These are phyloP conservation scores for Aspergillus sojae DNA, from an alignment of 2,329 filamentous ascomycete genomes.

Conservation along the genomic window DNA sequence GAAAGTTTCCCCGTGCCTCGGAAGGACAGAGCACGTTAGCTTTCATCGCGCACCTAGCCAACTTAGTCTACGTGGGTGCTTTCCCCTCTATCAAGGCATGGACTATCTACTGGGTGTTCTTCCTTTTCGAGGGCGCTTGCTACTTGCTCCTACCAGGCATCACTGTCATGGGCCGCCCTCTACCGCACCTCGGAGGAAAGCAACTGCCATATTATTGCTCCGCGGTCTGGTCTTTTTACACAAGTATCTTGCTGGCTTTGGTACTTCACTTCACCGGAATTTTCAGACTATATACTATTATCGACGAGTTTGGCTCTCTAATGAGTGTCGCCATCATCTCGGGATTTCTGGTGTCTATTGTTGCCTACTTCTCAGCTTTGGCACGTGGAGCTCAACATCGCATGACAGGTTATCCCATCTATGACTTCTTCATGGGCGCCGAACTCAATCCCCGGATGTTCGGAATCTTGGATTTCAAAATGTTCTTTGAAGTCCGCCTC, in stretches of 20 bases:
- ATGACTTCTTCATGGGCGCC: conserved; percentile 90
- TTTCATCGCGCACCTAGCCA: conserved; percentile 70
- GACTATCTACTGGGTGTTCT: conserved; percentile 93
- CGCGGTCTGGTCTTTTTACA: conserved; percentile 82
- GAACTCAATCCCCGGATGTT: conserved; percentile 87
- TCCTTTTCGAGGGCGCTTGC: conserved; percentile 78
- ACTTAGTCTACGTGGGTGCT: conserved; percentile 78
- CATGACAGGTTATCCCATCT: conserved; percentile 81
- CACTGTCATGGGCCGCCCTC: conserved; percentile 82
- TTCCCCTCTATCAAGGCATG: conserved; percentile 83
- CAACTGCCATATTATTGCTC: conserved; percentile 95
- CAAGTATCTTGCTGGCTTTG: conserved; percentile 73
- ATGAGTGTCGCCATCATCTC: conserved; percentile 92
- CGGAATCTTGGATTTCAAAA: conserved; percentile 84
- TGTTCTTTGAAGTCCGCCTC: conserved; percentile 92
- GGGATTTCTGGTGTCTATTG: conserved; percentile 78
- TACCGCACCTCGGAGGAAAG: conserved; percentile 79
- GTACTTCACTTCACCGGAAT: conserved; percentile 77
- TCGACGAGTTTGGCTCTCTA: conserved; percentile 93
- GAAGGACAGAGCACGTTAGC: conserved; percentile 68
- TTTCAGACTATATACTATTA: conserved; percentile 87
- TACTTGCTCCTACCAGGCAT: conserved; percentile 89
- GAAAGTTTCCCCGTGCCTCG: conserved; percentile 71
- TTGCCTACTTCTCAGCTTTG: conserved; percentile 85
- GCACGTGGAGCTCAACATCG: conserved; percentile 81